Base-by-base conservation (phyloP, 2,329 filamentous ascomycete genomes). In the Fusarium cicatricum region DNA sequence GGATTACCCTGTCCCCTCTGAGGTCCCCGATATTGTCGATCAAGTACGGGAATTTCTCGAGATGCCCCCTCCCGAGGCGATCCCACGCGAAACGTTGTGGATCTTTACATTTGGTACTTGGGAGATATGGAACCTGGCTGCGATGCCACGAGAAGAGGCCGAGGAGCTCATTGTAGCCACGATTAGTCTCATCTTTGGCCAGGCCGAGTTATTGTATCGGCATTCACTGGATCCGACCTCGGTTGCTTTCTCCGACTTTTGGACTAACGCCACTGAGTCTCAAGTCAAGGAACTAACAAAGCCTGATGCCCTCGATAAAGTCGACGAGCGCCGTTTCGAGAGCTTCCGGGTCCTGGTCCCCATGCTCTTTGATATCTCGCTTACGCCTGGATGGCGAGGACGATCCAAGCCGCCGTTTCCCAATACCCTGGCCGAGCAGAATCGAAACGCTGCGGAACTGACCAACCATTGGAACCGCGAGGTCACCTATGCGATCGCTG, bases 41-140 rank as follows among this genome's bases (percentile, higher is more conserved):
- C 82, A 85, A 58, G 66, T 85, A 3, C 64, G 74, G 28, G 55
- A 62, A 2, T 85, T 84, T 45, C 74, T 85, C n/a, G 65, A 72
- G 7, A 72, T 70, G 36, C 70, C 77, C 2, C 68, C 67, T 16
- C 72, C 75, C 0, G 57, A 60, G 3, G 53, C 58, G 1, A 53
- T 74, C 0, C 75, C 79, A 6, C 71, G 71, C n/a, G 78, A 83
- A 55, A 84, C 82, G 0, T 62, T 84, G 12, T 84, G 79, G 78
- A 71, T 84, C 12, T 80, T 85, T 48, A 78, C 74, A 10, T 77
- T 83, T 48, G 82, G 82, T n/a, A 78, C 77, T 26, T 84, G 82
- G 81, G 82, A 85, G 52, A 69, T 83, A 43, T 85, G 81, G 81
- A 77, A 79, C 11, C 68, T 84, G 15, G 76, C 82, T 1, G 73